A percentile compares a stretch with the other conserved stretches of the same genome.
These are phyloP conservation scores for Cyclotella choctawhatcheeana DNA, from an alignment of 108 stramenopile species.

Conservation along the genomic window DNA sequence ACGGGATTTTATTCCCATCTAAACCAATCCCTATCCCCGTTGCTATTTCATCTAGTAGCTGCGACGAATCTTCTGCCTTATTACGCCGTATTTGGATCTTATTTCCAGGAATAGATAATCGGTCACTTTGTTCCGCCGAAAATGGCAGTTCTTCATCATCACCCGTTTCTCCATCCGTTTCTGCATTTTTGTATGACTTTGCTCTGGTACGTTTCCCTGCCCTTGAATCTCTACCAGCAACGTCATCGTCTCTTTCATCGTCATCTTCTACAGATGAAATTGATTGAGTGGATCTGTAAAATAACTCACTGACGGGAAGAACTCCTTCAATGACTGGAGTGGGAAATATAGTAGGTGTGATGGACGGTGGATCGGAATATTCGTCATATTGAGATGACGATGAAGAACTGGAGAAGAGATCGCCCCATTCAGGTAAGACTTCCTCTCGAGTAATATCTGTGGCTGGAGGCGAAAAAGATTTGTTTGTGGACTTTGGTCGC, in stretches of 20 bases:
- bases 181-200: conserved; percentile 2
- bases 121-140: conserved; percentile 54
- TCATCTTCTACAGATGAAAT: conserved; percentile 19
- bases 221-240: not conserved
- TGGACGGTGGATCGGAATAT: not conserved
- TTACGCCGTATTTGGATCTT: conserved; percentile 56
- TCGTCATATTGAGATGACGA: conserved; percentile 2
- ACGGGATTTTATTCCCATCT: conserved; percentile 8
- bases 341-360: conserved; percentile 12
- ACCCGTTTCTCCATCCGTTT: conserved; percentile 8
- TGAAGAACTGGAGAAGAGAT: conserved; percentile 15
- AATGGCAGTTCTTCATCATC: conserved; percentile 61
- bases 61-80: conserved; percentile 13
- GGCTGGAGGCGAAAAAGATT: conserved; percentile 19
- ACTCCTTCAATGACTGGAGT: conserved; percentile 67
- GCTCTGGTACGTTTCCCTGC: conserved; percentile 5
- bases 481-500: too few relatives aligned
- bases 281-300: conserved; percentile 69
- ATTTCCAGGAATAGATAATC: conserved; percentile 45
- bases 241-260: not conserved
- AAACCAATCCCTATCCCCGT: conserved; percentile 23
- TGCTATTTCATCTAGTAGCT: conserved; percentile 17
- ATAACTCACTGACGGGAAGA: conserved; percentile 78
- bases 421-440: conserved; percentile 30
- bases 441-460: not conserved